Conservation (phyloP, 768 basidiomycete species). For the Gymnopilus junonius region DNA sequence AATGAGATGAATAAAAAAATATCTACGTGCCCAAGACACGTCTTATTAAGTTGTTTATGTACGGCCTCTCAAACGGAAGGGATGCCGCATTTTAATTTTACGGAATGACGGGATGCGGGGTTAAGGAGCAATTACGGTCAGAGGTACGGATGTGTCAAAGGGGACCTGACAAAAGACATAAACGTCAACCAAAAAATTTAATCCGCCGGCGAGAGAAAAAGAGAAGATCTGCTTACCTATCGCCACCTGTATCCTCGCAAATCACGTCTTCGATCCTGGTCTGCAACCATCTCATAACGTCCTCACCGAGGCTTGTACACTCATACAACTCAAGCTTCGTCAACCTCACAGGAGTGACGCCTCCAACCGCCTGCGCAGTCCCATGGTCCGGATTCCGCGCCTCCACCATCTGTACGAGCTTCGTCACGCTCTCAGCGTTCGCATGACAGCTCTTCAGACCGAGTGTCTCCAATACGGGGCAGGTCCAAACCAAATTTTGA, state of each 20-base stretch:
- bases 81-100: constrained; percentile 4
- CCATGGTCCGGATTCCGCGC: constrained; percentile 64
- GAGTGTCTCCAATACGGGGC: constrained; percentile 63
- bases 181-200: constrained; percentile 1
- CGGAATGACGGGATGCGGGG: not conserved
- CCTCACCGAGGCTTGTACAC: constrained; percentile 66
- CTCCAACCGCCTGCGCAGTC: constrained; percentile 37
- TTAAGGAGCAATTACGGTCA: not conserved
- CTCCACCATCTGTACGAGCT: constrained; percentile 75
- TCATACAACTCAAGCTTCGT: constrained; percentile 67
- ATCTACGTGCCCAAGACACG: not conserved
- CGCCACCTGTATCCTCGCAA: constrained; percentile 63
- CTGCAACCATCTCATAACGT: constrained; percentile 72
- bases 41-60: no score
- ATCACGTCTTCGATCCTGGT: constrained; percentile 63
- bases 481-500: constrained; percentile 52
- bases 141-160: constrained; percentile 21
- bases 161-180: constrained; percentile 7
- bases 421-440: constrained; percentile 65
- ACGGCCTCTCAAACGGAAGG: not conserved
- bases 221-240: constrained; percentile 36
- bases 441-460: constrained; percentile 68
- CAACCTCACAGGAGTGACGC: constrained; percentile 57
- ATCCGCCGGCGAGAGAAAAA: constrained; percentile 1
- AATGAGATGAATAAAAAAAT: not conserved